Conservation (phyloP, 352 stramenopile genomes). For the Phytophthora brassicae region DNA sequence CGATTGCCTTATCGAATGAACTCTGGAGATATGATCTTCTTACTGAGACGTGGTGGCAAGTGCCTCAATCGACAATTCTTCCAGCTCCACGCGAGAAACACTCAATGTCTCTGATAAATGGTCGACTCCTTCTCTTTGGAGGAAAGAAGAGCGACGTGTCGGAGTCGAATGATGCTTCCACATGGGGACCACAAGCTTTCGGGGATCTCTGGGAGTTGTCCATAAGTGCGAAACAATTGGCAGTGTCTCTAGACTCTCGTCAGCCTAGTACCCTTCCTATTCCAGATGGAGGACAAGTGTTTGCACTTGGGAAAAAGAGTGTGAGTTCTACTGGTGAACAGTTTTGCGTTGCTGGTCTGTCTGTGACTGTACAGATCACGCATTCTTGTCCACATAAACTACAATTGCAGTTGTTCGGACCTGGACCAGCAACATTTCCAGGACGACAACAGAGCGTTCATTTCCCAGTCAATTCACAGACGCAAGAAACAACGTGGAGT, state of each 20-base stretch:
- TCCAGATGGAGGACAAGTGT: constrained; percentile 49
- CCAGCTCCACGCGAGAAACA: constrained; percentile 62
- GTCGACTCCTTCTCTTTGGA: constrained; percentile 62
- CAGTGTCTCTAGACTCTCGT: constrained; percentile 37
- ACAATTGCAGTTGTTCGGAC: constrained; percentile 56
- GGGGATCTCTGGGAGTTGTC: constrained; percentile 74
- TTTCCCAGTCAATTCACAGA: constrained; percentile 41
- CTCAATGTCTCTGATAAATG: constrained; percentile 45
- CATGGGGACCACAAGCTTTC: constrained; percentile 31
- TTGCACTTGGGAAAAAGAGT: constrained; percentile 48
- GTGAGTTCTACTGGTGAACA: constrained; percentile 26
- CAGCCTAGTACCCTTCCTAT: constrained; percentile 42
- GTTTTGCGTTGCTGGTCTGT: constrained; percentile 51
- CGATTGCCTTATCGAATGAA: constrained; percentile 55
- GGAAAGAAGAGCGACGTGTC: constrained; percentile 34
- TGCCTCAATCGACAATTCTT: constrained; percentile 13
- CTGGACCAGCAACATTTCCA: constrained; percentile 55
- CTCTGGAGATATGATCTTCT: constrained; percentile 67
- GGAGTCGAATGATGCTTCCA: constrained; percentile 22
- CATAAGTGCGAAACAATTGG: constrained; percentile 30
- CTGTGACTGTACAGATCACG: constrained; percentile 52
- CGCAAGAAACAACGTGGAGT: constrained; percentile 49
- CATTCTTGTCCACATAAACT: constrained; percentile 60
- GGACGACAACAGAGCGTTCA: constrained; percentile 45
- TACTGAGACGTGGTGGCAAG: constrained; percentile 54